Base-by-base conservation (phyloP, 441 rosid species). In the Dalechampia spathulata region DNA sequence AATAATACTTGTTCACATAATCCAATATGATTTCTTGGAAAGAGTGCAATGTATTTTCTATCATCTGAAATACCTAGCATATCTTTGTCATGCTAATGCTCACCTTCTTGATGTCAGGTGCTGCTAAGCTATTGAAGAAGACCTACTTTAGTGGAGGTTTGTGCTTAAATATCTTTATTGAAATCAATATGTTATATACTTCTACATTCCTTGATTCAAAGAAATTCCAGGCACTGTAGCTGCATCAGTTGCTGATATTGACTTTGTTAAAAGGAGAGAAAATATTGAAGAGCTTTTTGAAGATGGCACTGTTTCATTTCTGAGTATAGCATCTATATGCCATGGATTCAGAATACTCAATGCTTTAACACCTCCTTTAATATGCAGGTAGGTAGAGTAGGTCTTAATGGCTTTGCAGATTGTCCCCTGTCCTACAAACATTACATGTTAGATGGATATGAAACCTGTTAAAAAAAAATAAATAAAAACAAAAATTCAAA, bases 91-190 rank as follows among this genome's bases (percentile, higher is more conserved):
- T 37, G 32, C 23, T 14, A 46, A 26, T 25, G 25, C 55, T 38
- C 36, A 22, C 23, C 17, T 44, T 58, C 26, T 16, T 55, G 46
- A 54, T 72, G 36, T 42, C 16, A 92, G 99, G 80, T 70, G 85
- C 96, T 63, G 94, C 97, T 71, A 86, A 75, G 70, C 57, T 92
- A 65, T 74, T 92, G 72, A 84, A 74, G 65, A 86, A 85, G 78
- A 76, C 86, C 55, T 92, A 92, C 72, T 92, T 92, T 34, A 78
- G 99, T 66, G 99, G 99, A 82, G 99, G 99, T 89, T 70, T 60
- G 81, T 71, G 60, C 62, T 43, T 69, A 47, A 28, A 52, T 66
- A 6, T 55, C 50, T 61, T 30, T 26, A 46, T 57, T 45, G 11
- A 14, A 27, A 17, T 48, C 26, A 13, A 47, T 58, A 25, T 40